Base-by-base conservation (phyloP, 108 stramenopile genomes). In the Skeletonema grethae region DNA sequence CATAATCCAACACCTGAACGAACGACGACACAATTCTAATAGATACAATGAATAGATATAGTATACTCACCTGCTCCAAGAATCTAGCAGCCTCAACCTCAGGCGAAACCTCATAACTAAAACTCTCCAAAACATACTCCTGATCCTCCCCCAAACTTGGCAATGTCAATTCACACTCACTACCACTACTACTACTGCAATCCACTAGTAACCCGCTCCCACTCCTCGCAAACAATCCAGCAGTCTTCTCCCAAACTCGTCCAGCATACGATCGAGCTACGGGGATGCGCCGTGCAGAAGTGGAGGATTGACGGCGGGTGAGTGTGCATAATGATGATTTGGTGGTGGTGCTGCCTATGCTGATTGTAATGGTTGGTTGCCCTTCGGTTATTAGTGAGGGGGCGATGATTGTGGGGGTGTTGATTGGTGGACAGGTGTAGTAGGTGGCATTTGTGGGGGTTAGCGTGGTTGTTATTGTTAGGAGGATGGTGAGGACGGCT, bases 11-110 rank as follows among this genome's bases (percentile, higher is more conserved):
- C n/a, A n/a, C n/a, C n/a, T n/a, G n/a, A n/a, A n/a, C n/a, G n/a
- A n/a, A n/a, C n/a, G n/a, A n/a, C n/a, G n/a, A n/a, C n/a, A n/a
- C n/a, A n/a, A n/a, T n/a, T n/a, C n/a, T n/a, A n/a, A n/a, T n/a
- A n/a, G n/a, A n/a, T n/a, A n/a, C n/a, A n/a, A n/a, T n/a, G n/a
- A n/a, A n/a, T n/a, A n/a, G n/a, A n/a, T n/a, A n/a, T n/a, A n/a
- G n/a, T n/a, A n/a, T n/a, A n/a, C 50, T 53, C 22, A 53, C 50
- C 50, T 53, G 50, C 46, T 83, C 80, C 48, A 91, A 75, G 46
- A 88, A 85, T 2, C 90, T 56, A 7, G 86, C 84, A 13, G 77
- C 73, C 39, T 76, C 69, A 29, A 66, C 76, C 20, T 63, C 38
- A 29, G 67, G 43, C 11, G 53, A 29, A 12, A 55, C 32, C 15